Evolutionary conservation across 306 rosid species (phyloP).

Genomic region (Castanospermum australe): DNA sequence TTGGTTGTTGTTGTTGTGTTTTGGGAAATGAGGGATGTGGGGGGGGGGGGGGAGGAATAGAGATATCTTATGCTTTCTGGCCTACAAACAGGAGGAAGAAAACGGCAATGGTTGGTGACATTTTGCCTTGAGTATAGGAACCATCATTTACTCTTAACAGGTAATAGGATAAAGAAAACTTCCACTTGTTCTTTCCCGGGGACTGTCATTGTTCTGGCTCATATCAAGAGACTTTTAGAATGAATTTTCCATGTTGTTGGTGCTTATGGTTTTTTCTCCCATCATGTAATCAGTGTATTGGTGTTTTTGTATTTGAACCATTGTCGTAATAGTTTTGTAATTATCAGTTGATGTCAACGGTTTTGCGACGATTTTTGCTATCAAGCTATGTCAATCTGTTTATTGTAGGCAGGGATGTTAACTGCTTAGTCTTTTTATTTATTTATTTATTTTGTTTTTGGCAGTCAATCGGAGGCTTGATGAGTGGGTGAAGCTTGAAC

Average conservation of each 20-base stretch:
- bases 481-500: constrained; percentile 99
- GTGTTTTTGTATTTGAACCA: background rate
- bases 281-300: no score
- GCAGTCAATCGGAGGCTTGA: constrained; percentile 98
- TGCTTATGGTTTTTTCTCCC: no score
- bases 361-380: background rate
- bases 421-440: background rate
- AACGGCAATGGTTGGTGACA: background rate
- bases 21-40: background rate
- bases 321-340: background rate
- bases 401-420: background rate
- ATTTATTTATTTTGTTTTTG: background rate
- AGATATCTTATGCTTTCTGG: background rate
- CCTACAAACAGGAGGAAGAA: background rate
- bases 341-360: background rate
- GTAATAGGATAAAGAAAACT: background rate
- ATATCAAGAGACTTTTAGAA: no score
- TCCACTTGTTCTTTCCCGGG: background rate
- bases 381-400: background rate
- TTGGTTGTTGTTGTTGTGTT: no score
- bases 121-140: background rate
- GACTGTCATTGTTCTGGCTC: background rate
- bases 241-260: no score
- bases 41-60: background rate
- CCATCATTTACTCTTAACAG: background rate